Conservation (phyloP, 2,329 filamentous ascomycete genomes). For the Emericellopsis atlantica region DNA sequence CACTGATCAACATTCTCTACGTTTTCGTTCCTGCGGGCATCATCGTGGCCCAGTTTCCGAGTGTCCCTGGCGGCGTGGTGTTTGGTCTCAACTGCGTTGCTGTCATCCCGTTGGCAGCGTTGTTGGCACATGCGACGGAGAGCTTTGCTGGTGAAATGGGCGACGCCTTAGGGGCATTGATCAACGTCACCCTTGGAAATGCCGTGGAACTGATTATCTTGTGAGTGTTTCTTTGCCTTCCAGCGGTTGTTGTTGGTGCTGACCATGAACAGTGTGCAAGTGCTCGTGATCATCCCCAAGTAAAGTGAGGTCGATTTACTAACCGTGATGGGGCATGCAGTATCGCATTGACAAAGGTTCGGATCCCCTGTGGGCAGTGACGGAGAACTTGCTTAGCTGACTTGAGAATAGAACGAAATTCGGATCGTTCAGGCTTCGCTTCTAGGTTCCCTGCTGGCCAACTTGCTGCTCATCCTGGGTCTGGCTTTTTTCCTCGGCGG, state of each 20-base stretch:
- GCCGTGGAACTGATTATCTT: constrained; percentile 73
- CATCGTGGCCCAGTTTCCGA: constrained; percentile 39
- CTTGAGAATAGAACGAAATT: constrained; percentile 51
- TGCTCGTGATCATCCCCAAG: too few relatives aligned
- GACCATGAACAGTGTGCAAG: neutral
- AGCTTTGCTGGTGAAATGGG: constrained; percentile 61
- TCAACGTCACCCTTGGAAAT: constrained; percentile 71
- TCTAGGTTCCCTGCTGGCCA: constrained; percentile 80
- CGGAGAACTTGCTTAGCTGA: too few relatives aligned
- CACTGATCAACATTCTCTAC: constrained; percentile 59
- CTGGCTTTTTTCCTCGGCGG: constrained; percentile 87
- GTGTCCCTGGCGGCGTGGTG: constrained; percentile 45
- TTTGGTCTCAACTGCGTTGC: constrained; percentile 67
- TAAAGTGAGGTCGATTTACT: too few relatives aligned
- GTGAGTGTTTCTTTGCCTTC: constrained; percentile 19
- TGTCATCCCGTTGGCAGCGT: constrained; percentile 60
- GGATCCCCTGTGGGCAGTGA: too few relatives aligned
- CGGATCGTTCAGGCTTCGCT: constrained; percentile 85
- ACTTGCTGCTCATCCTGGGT: constrained; percentile 76
- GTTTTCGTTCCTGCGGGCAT: constrained; percentile 73
- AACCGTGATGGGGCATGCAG: constrained; percentile 23
- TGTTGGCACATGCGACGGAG: constrained; percentile 64
- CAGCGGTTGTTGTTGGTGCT: neutral
- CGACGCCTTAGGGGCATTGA: constrained; percentile 58
- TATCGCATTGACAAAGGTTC: constrained; percentile 59